These are phyloP conservation scores for Phytopythium cucurbitacearum DNA, from an alignment of 352 stramenopile species.

Conservation along the genomic window DNA sequence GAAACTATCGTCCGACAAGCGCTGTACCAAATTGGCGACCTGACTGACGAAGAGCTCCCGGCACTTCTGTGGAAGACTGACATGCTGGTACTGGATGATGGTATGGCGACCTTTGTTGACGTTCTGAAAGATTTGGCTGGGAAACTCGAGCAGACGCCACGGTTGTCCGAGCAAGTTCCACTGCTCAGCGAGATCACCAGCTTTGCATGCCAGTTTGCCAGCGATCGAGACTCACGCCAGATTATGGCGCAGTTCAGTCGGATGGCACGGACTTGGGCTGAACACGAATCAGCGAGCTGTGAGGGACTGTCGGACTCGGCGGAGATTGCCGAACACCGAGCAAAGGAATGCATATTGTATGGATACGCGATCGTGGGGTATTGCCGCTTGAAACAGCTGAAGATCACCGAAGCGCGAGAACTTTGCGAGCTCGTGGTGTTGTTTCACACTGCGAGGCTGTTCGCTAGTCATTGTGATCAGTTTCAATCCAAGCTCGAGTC, in stretches of 20 bases:
- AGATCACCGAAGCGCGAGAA: slow-evolving; percentile 8
- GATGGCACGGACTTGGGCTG: slow-evolving; percentile 27
- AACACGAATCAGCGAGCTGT: neutral
- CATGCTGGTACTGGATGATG: slow-evolving; percentile 11
- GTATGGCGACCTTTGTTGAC: slow-evolving; percentile 13
- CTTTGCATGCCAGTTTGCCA: slow-evolving; percentile 24
- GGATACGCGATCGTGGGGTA: slow-evolving; percentile 35
- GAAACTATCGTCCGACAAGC: slow-evolving; percentile 33
- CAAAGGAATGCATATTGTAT: slow-evolving; percentile 40
- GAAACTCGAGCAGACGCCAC: slow-evolving; percentile 23
- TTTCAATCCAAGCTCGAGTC: neutral
- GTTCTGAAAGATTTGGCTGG: slow-evolving; percentile 13
- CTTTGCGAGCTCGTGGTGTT: slow-evolving; percentile 42
- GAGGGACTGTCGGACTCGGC: too few relatives aligned
- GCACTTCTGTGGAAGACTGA: slow-evolving; percentile 35
- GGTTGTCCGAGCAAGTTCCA: slow-evolving; percentile 21
- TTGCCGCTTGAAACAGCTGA: slow-evolving; percentile 7
- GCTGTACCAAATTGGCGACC: slow-evolving; percentile 38
- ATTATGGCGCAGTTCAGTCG: slow-evolving; percentile 16
- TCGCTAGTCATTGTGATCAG: neutral
- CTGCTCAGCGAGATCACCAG: slow-evolving; percentile 30
- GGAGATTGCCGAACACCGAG: slow-evolving; percentile 17
- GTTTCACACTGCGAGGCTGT: slow-evolving; percentile 26
- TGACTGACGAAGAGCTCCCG: slow-evolving; percentile 23
- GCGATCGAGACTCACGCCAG: slow-evolving; percentile 1